phyloP scores from a whole-genome alignment of 768 basidiomycete genomes.

The Suillus ampliporus region DNA sequence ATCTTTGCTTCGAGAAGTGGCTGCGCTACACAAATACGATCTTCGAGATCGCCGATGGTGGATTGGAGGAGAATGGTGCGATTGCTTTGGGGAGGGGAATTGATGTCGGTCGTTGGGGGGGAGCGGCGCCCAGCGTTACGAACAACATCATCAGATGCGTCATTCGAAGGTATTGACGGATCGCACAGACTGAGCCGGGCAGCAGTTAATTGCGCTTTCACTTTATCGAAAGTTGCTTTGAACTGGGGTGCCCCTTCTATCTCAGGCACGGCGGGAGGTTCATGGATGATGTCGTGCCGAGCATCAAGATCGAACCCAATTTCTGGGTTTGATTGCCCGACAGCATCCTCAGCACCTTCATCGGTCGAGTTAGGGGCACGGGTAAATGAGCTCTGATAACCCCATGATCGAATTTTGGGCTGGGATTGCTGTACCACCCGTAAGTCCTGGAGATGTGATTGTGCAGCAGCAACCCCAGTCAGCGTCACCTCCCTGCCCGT shows the following conservation, averaged over 20 bases:
- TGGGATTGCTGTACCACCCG: constrained; percentile 41
- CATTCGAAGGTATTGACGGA: constrained; percentile 14
- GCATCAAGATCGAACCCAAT: constrained; percentile 6
- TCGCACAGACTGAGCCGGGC: constrained; percentile 43
- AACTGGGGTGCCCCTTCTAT: constrained; percentile 68
- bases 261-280: constrained; percentile 57
- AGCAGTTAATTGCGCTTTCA: constrained; percentile 83
- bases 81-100: constrained; percentile 44
- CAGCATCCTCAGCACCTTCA: constrained; percentile 32
- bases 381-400: constrained; percentile 27
- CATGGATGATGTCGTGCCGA: constrained; percentile 41
- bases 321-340: constrained; percentile 28
- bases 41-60: constrained; percentile 70
- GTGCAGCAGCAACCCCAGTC: constrained; percentile 85
- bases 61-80: constrained; percentile 62
- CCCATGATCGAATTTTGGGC: constrained; percentile 45
- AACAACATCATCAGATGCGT: background rate
- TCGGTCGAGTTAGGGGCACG: constrained; percentile 49
- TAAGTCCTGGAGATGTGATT: constrained; percentile 78
- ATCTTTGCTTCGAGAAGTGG: constrained; percentile 69
- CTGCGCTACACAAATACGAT: constrained; percentile 56
- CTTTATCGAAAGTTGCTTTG: constrained; percentile 83
- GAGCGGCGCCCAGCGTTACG: background rate
- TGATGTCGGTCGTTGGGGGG: constrained; percentile 30
- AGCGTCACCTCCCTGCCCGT: constrained; percentile 72